Evolutionary conservation across 768 basidiomycete genomes (phyloP).

Genomic region (Phylloporus arenicola): DNA sequence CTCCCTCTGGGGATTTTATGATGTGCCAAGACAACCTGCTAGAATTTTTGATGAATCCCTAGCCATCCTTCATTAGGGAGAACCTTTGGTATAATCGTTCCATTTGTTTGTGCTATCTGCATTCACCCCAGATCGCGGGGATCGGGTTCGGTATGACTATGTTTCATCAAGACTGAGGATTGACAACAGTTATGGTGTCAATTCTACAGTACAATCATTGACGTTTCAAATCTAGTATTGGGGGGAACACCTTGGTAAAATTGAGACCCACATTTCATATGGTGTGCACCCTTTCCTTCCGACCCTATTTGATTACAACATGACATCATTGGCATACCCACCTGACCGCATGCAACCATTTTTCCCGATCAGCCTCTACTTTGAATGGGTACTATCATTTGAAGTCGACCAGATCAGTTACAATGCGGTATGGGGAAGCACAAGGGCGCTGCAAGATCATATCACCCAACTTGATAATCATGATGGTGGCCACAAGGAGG

Average conservation of each 20-base stretch:
- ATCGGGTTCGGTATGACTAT: slow-evolving; percentile 1
- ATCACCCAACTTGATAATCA: slow-evolving; percentile 22
- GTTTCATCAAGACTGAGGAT: not conserved
- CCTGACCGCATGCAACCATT: too few relatives aligned
- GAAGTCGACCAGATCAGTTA: slow-evolving; percentile 20
- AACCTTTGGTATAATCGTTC: slow-evolving; percentile 14
- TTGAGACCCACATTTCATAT: slow-evolving; percentile 8
- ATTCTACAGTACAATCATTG: not conserved
- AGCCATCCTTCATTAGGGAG: slow-evolving; percentile 5
- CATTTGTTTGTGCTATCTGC: slow-evolving; percentile 9
- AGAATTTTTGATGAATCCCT: slow-evolving; percentile 29
- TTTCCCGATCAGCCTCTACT: slow-evolving; percentile 45
- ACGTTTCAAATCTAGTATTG: slow-evolving; percentile 6
- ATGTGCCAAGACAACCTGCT: slow-evolving; percentile 40
- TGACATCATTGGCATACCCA: slow-evolving; percentile 31
- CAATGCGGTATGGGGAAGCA: slow-evolving; percentile 34
- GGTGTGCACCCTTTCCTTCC: slow-evolving; percentile 50
- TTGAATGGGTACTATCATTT: not conserved
- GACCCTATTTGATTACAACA: slow-evolving; percentile 33
- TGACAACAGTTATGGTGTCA: not conserved
- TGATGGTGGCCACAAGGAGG: slow-evolving; percentile 29
- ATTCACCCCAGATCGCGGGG: not conserved
- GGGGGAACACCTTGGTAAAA: not conserved
- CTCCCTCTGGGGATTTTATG: slow-evolving; percentile 48
- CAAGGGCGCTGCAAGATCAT: slow-evolving; percentile 32